Base-by-base conservation (phyloP, 495 filamentous ascomycete genomes). In the Zalerion maritima region DNA sequence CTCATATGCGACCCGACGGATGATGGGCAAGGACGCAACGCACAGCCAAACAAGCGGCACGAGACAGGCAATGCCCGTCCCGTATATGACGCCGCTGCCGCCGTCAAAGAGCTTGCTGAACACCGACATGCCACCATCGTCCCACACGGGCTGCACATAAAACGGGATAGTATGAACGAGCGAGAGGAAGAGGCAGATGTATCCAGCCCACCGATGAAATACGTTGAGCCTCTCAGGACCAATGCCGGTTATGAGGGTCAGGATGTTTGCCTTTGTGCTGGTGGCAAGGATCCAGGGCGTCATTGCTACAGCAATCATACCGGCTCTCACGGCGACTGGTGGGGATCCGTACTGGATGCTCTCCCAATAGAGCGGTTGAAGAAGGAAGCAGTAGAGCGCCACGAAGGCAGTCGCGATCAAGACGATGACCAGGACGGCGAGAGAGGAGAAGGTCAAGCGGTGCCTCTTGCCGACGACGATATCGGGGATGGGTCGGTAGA, bases 231-330 rank as follows among this genome's bases (percentile, higher is more conserved):
- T 64, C 55, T 96, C 87, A 28, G 87, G 87, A 3, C 84, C 79
- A 41, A 96, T 84, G 7, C 87, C 87, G 4, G 86, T 94, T 35
- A 93, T 57, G 38, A 91, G 53, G 3, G 73, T 76, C 26, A 96
- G 72, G 14, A 93, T 40, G 51, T 94, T 96, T 11, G 82, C 76
- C 50, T 94, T 94, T 62, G 83, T 91, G 46, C 78, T 82, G 9
- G 86, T 70, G 4, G 78, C 85, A 13, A 94, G 53, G 31, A 94
- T 85, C 81, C 86, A 96, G 4, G 87, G 87, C 14, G 87, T 77
- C 78, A 93, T 80, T 15, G 87, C 80, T 11, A 94, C 74, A 16
- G 87, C 77, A 17, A 94, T 70, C 87, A 96, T 96, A 23, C 87
- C 87, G 9, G 84, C 68, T 35, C 87, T 76, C 41, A 94, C 78